Percentiles rank a stretch among this genome's conserved stretches.
These are phyloP conservation scores for Hypoxylon sp. DNA, from an alignment of 2,329 filamentous ascomycete species.

Conservation along the genomic window DNA sequence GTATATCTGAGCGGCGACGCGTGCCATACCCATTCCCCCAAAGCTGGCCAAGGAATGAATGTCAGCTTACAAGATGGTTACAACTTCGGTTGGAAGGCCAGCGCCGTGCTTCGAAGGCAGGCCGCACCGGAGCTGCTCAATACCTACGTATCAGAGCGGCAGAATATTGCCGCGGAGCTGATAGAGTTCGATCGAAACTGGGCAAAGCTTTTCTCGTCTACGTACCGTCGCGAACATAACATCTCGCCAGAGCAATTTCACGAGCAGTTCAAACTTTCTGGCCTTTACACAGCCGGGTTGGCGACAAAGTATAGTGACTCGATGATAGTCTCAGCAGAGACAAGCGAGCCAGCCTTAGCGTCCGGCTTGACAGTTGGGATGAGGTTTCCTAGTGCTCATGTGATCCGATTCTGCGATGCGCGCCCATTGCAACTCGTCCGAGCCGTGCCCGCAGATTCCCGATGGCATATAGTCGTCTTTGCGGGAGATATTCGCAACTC, in stretches of 20 bases:
- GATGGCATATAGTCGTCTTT: conserved; percentile 66
- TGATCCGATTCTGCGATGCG: conserved; percentile 71
- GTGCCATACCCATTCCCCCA: conserved; percentile 75
- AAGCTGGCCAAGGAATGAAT: conserved; percentile 75
- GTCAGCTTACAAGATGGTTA: conserved; percentile 73
- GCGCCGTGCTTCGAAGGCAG: conserved; percentile 60
- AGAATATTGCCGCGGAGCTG: conserved; percentile 66
- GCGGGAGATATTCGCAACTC: conserved; percentile 62
- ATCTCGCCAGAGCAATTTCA: conserved; percentile 64
- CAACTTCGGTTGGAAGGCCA: conserved; percentile 73
- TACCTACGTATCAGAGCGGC: conserved; percentile 67
- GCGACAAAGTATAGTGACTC: conserved; percentile 68
- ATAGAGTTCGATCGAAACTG: conserved; percentile 72
- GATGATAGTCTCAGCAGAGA: conserved; percentile 56
- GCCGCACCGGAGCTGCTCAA: conserved; percentile 60
- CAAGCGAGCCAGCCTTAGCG: conserved; percentile 56
- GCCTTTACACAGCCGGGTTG: conserved; percentile 71
- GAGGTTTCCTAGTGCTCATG: conserved; percentile 69
- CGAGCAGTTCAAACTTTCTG: conserved; percentile 69
- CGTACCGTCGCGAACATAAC: conserved; percentile 54
- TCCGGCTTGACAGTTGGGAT: conserved; percentile 63
- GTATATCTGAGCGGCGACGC: conserved; percentile 75
- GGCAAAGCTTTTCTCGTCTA: conserved; percentile 65
- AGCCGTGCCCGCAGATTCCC: conserved; percentile 61
- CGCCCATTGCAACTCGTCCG: conserved; percentile 67